phyloP scores from a whole-genome alignment of 2,329 filamentous ascomycete genomes.

The Microdochium bolleyi region DNA sequence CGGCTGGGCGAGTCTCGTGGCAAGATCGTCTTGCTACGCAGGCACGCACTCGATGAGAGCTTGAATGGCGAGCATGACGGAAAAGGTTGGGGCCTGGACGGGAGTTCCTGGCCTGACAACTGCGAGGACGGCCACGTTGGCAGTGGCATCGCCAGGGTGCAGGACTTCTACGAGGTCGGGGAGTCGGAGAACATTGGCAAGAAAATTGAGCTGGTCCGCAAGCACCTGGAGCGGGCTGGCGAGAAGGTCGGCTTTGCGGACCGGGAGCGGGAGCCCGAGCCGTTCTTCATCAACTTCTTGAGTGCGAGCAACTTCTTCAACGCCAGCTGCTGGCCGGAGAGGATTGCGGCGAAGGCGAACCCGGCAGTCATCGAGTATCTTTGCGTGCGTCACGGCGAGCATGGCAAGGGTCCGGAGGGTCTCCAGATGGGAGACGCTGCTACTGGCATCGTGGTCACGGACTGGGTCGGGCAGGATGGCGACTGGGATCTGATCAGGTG shows the following conservation, averaged over 20 bases:
- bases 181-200: constrained; percentile 67
- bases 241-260: constrained; percentile 29
- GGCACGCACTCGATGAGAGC: constrained; percentile 60
- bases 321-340: constrained; percentile 84
- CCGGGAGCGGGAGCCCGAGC: constrained; percentile 28
- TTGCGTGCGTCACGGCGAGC: constrained; percentile 46
- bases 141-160: constrained; percentile 71
- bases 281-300: constrained; percentile 85
- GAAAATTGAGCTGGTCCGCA: constrained; percentile 68
- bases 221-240: constrained; percentile 69
- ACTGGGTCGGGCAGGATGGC: constrained; percentile 81
- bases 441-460: constrained; percentile 84
- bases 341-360: constrained; percentile 81
- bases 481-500: constrained; percentile 88
- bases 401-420: constrained; percentile 38
- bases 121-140: constrained; percentile 64
- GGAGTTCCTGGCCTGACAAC: constrained; percentile 76
- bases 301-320: constrained; percentile 94
- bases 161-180: constrained; percentile 89
- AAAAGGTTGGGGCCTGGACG: constrained; percentile 51
- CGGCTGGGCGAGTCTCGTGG: constrained; percentile 71
- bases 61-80: constrained; percentile 42
- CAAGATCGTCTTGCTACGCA: constrained; percentile 75
- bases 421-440: constrained; percentile 59
- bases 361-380: constrained; percentile 61